A percentile compares a stretch with the other conserved stretches of the same genome.
Conservation (phyloP, 306 rosid species). For the Abrus pulchellus region DNA sequence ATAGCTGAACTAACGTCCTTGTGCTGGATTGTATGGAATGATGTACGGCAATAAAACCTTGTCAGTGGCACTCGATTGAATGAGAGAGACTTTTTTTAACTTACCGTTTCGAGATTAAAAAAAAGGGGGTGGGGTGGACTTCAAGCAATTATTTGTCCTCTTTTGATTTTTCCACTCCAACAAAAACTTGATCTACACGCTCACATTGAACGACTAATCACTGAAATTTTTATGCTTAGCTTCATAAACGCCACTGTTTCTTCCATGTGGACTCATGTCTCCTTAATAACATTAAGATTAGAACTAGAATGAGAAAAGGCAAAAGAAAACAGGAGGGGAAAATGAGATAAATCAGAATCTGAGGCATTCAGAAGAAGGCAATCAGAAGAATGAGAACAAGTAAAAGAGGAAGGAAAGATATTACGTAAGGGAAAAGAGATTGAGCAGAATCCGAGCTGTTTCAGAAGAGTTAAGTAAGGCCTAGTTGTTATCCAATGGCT, state of each 20-base stretch:
- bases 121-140: not conserved
- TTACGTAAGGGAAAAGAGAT: not conserved
- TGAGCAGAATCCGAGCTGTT: not conserved
- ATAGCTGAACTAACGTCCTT: not conserved
- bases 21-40: constrained; percentile 24
- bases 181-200: constrained; percentile 20
- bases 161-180: not conserved
- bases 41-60: constrained; percentile 11
- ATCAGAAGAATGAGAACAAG: not conserved
- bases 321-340: constrained; percentile 1
- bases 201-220: constrained; percentile 21
- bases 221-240: constrained; percentile 4
- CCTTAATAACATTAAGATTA: constrained; percentile 8
- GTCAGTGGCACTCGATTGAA: constrained; percentile 17
- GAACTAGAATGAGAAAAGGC: constrained; percentile 33
- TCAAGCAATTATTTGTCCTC: constrained; percentile 18
- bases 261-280: constrained; percentile 23
- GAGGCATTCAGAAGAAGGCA: too few species aligned
- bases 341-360: not conserved
- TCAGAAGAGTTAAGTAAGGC: constrained; percentile 1
- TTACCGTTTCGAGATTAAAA: constrained; percentile 12
- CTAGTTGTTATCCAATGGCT: constrained; percentile 18
- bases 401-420: not conserved
- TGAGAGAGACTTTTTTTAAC: not conserved
- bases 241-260: constrained; percentile 14